A percentile compares a stretch with the other conserved stretches of the same genome.
Evolutionary conservation across 495 filamentous ascomycete genomes (phyloP).

Genomic region (Penicillium canariense): DNA sequence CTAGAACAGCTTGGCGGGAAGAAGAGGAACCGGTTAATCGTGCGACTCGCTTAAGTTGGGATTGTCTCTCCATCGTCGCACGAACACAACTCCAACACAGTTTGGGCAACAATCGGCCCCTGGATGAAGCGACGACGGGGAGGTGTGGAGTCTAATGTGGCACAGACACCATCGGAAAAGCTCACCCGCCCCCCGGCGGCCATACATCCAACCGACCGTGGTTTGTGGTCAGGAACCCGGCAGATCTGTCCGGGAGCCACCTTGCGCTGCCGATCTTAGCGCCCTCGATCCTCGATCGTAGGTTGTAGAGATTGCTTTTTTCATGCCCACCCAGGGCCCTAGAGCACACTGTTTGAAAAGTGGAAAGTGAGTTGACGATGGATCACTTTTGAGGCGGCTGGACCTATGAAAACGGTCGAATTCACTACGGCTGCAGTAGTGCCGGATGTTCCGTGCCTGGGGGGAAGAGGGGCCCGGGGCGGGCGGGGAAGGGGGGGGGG

Average conservation of each 20-base stretch:
- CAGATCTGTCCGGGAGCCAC: slow-evolving; percentile 19
- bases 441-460: background rate
- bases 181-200: background rate
- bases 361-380: background rate
- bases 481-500: too few relatives aligned
- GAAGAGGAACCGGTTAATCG: background rate
- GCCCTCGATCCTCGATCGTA: slow-evolving; percentile 1
- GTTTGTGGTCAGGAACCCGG: slow-evolving; percentile 20
- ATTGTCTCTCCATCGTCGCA: background rate
- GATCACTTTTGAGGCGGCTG: background rate
- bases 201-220: background rate
- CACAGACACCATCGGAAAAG: background rate
- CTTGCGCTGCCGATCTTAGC: slow-evolving; percentile 16
- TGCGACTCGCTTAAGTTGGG: background rate
- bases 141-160: slow-evolving; percentile 5
- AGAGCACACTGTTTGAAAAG: background rate
- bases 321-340: background rate
- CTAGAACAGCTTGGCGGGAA: slow-evolving; percentile 3
- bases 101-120: background rate
- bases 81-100: background rate
- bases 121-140: background rate
- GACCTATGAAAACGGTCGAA: background rate
- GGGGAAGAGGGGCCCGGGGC: too few relatives aligned
- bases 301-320: background rate
- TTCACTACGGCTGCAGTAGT: background rate